phyloP scores from a whole-genome alignment of 805 yeast species.

The Candida golubevii region DNA sequence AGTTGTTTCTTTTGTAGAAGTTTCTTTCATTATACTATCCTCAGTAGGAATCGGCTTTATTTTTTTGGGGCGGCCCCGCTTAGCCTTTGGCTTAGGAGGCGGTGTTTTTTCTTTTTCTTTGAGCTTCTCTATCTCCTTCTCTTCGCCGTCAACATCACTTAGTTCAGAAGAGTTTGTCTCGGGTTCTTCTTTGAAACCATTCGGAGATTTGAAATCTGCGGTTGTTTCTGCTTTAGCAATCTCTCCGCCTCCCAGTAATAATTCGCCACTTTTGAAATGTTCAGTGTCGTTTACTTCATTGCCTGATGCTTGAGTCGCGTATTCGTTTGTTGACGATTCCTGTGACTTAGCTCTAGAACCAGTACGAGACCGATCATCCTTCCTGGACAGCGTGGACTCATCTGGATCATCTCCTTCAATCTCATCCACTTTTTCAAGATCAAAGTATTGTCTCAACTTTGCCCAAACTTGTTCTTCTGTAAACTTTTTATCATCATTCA shows the following conservation, averaged over 20 bases:
- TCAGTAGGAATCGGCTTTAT: neutral
- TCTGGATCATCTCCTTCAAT: neutral
- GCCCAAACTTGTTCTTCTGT: conserved; percentile 54
- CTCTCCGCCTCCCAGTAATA: neutral
- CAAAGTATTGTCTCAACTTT: conserved; percentile 49
- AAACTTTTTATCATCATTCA: conserved; percentile 19
- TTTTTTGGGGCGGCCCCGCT: conserved; percentile 7
- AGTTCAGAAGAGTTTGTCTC: conserved; percentile 17
- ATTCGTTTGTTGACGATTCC: neutral
- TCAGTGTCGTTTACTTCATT: neutral
- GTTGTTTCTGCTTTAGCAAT: neutral
- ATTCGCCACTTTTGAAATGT: too few species aligned
- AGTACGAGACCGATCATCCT: conserved; percentile 1
- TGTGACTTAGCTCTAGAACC: conserved; percentile 1
- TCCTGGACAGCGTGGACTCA: neutral
- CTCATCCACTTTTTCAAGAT: conserved; percentile 51
- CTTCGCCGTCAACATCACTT: conserved; percentile 20
- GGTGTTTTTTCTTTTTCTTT: conserved; percentile 16
- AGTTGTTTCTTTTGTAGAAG: conserved; percentile 1
- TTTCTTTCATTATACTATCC: conserved; percentile 7
- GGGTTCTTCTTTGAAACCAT: neutral
- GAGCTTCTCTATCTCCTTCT: conserved; percentile 10
- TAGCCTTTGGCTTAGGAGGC: neutral
- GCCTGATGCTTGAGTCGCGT: neutral
- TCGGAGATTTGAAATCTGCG: neutral